Base-by-base conservation (phyloP, 2,329 filamentous ascomycete genomes). In the Pyrenochaeta sp. region DNA sequence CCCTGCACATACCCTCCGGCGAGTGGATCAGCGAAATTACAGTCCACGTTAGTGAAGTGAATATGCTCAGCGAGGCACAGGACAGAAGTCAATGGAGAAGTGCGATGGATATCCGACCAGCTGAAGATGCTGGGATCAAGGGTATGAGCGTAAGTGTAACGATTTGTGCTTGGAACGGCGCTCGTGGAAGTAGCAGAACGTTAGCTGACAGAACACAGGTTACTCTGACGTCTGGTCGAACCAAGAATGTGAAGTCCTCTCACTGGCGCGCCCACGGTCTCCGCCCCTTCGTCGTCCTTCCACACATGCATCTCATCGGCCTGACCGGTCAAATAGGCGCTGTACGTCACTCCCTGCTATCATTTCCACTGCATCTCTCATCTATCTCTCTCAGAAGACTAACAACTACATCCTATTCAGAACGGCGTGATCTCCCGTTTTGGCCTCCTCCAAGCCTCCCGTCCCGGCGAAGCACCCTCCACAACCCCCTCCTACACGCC, bases 11-110 rank as follows among this genome's bases (percentile, higher is more conserved):
- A 19, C 34, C 53, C 34, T 30, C 54, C 2, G 34, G 43, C 3
- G 57, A 61, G 7, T 66, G 60, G 62, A 63, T 68, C 22, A 50
- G 10, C 2, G 54, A 59, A 19, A 53, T 67, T 22, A 30, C 22
- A 7, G 39, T 57, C 4, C 12, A 25, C 8, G 3, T 55, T 3
- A 30, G 47, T 6, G 15, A 54, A 24, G 32, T 52, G n/a, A 24
- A 42, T 13, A 54, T 43, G 19, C 47, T 52, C 24, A 28, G 25
- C 22, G 32, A 32, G 22, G 6, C 13, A 13, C 12, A 36, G 28
- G 22, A 57, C 22, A 8, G 36, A 27, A 15, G 22, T 36, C 8
- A 30, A 22, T 25, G 37, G 28, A 30, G 22, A 19, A 3, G 39
- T 5, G 36, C 24, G 9, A 15, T 48, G 10, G 30, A 61, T 8